Conservation (phyloP, 2,329 filamentous ascomycete genomes). For the Colletotrichum australisinense region DNA sequence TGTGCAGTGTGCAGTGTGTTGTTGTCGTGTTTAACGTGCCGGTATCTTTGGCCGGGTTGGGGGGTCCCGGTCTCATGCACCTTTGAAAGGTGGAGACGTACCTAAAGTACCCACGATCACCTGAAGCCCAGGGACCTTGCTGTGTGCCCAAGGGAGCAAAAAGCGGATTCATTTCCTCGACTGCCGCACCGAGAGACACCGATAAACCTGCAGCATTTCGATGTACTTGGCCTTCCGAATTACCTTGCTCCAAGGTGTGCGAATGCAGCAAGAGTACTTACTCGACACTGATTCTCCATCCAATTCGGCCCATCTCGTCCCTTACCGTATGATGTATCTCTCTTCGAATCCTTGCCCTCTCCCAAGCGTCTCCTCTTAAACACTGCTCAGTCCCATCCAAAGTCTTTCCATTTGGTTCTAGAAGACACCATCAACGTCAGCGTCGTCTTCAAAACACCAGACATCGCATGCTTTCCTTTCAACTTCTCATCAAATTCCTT, state of each 20-base stretch:
- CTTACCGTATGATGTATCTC: background rate
- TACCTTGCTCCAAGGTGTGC: background rate
- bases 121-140: background rate
- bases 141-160: background rate
- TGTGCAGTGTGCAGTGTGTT: background rate
- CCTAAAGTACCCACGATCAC: background rate
- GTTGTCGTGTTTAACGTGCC: background rate
- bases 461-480: background rate
- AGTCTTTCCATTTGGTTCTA: background rate
- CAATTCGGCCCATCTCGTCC: background rate
- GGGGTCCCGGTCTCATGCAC: background rate
- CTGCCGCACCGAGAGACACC: background rate
- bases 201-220: background rate
- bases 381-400: background rate
- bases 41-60: slow-evolving; percentile 19
- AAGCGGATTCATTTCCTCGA: background rate
- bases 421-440: background rate
- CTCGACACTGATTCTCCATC: background rate
- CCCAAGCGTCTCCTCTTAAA: background rate
- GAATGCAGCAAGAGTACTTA: background rate
- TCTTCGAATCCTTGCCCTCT: too few relatives aligned
- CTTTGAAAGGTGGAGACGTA: slow-evolving; percentile 15
- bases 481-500: background rate
- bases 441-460: background rate
- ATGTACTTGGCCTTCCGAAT: background rate